Evolutionary conservation across 2,329 filamentous ascomycete species (phyloP).

Genomic region (Colletotrichum sp.): DNA sequence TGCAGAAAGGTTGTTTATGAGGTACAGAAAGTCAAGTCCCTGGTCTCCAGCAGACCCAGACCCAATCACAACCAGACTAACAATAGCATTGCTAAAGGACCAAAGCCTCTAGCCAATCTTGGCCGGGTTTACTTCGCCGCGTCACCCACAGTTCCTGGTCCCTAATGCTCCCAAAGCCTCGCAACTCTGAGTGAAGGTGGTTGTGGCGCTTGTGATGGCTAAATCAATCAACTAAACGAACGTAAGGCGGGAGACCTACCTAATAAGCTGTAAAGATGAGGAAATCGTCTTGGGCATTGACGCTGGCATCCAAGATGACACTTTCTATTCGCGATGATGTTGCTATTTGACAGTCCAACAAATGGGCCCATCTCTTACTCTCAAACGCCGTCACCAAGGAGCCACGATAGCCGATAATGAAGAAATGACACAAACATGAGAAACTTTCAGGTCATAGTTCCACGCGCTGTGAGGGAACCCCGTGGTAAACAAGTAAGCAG

Average conservation of each 20-base stretch:
- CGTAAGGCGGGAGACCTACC: background rate
- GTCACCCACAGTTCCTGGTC: background rate
- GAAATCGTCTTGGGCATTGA: background rate
- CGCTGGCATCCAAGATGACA: background rate
- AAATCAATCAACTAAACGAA: background rate
- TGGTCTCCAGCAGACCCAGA: background rate
- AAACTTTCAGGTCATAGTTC: background rate
- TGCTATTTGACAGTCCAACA: no score
- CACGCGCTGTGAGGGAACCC: background rate
- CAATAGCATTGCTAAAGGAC: background rate
- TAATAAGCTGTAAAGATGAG: background rate
- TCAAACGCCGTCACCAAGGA: background rate
- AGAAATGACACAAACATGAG: background rate
- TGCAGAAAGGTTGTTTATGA: background rate
- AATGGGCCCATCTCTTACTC: background rate
- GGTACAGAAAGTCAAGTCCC: background rate
- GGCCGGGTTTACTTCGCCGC: background rate
- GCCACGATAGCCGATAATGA: background rate
- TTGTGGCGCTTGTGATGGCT: background rate
- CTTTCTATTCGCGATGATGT: background rate
- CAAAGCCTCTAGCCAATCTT: background rate
- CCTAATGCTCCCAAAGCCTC: background rate
- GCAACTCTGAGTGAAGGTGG: background rate
- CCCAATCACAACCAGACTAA: background rate
- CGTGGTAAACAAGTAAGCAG: background rate